Percentiles rank a stretch among this genome's conserved stretches.
Evolutionary conservation across 2,329 filamentous ascomycete genomes (phyloP).

Genomic region (Aspergillus viridinutans): DNA sequence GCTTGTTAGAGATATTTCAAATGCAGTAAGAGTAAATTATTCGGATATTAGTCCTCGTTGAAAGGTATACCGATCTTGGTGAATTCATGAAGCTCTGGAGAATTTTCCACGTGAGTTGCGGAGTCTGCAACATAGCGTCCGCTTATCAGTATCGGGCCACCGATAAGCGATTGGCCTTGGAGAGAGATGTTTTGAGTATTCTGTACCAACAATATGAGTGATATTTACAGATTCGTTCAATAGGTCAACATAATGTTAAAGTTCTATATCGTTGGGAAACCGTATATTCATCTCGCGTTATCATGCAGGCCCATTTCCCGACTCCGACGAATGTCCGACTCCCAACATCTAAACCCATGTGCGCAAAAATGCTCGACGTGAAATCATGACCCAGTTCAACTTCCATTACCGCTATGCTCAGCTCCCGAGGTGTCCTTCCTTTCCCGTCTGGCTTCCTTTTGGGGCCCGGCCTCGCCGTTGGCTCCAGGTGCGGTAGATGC

Average conservation of each 20-base stretch:
- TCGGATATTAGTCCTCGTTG: neutral
- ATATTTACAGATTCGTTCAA: neutral
- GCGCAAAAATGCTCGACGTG: neutral
- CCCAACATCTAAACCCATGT: neutral
- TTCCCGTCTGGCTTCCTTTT: constrained; percentile 23
- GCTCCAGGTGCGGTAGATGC: constrained; percentile 16
- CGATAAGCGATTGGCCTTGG: neutral
- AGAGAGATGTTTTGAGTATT: neutral
- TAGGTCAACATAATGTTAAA: neutral
- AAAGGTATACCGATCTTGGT: neutral
- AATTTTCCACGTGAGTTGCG: constrained; percentile 15
- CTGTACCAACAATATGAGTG: neutral
- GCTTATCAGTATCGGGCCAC: neutral
- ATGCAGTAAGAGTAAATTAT: neutral
- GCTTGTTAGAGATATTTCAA: neutral
- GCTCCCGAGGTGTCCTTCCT: constrained; percentile 15
- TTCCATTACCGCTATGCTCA: constrained; percentile 2
- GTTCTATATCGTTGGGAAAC: constrained; percentile 1
- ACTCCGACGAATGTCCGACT: constrained; percentile 1
- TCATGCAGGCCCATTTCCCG: constrained; percentile 5
- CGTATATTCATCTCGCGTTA: constrained; percentile 15
- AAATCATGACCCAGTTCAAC: neutral
- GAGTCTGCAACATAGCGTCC: neutral
- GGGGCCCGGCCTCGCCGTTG: constrained; percentile 13
- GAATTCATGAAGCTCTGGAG: constrained; percentile 4